Evolutionary conservation across 73 alveolate genomes (phyloP), one percentile per base, ranked within the genome.

Genomic region (Tetrahymena malaccensis): DNA sequence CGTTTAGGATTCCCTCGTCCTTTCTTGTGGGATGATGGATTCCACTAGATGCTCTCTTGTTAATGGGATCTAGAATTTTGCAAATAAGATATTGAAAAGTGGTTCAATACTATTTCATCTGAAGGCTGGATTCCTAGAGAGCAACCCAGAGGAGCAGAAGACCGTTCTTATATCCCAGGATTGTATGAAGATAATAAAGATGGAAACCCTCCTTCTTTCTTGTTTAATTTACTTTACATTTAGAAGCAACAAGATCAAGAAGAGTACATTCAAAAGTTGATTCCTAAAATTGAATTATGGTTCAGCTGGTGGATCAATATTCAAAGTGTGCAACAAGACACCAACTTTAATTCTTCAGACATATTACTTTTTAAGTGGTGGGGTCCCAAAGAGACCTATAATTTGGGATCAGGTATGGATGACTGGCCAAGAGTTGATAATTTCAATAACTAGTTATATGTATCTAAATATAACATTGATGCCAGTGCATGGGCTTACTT

Each of bases 11-110:
- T 98, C 95, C 99, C 99, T 17, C 83, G 99, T 58, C 99, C 99
- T 10, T 99, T 99, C 97, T 95, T 99, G 89, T 99, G 99, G 99
- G 99, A 99, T 97, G 99, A 99, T 97, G 99, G 99, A 19, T 99
- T 99, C 94, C 99, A 99, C 94, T 96, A 98, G 57, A 93, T 97
- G 95, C 96, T 99, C 37, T 96, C 98, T 33, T 96, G 99, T 93
- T 94, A 97, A 57, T 98, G 99, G 99, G 97, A 98, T 57, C 97
- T 97, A 44, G 97, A 97, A 31, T 94, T 99, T 34, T 98, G 99
- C 94, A 93, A 97, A 96, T 99, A 98, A 93, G 97, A 98, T 57
- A 95, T 99, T 70, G 96, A 97, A 85, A 97, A 98, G 43, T 99
- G 99, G 99, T 58, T 99, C 55, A 98, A 98, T 93, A 97, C 99